phyloP scores from a whole-genome alignment of 306 rosid species.

The Rubus parviflorus region DNA sequence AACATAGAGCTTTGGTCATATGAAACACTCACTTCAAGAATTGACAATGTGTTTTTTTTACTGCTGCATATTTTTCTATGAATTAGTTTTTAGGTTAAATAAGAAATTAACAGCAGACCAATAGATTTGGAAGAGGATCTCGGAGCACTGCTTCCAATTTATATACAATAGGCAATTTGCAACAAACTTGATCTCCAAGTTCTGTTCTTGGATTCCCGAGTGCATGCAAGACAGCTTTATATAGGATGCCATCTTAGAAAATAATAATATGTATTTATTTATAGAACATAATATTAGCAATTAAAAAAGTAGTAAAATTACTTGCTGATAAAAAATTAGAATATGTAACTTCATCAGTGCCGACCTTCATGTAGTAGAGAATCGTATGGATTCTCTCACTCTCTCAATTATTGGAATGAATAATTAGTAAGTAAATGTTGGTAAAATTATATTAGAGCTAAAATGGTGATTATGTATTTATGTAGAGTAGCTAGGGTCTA shows the following conservation, averaged over 20 bases:
- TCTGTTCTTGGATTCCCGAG: conserved; percentile 17
- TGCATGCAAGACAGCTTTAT: conserved; percentile 15
- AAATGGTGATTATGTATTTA: neutral
- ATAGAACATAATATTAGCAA: neutral
- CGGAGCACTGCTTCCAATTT: conserved; percentile 5
- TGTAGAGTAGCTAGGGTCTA: neutral
- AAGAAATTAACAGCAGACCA: neutral
- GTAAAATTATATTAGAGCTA: neutral
- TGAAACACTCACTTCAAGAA: conserved; percentile 27
- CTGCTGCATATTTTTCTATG: neutral
- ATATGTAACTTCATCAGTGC: neutral
- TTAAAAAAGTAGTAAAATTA: neutral
- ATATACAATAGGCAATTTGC: conserved; percentile 11
- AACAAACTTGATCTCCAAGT: conserved; percentile 19
- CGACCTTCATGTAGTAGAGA: neutral
- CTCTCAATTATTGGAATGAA: neutral
- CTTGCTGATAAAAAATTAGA: neutral
- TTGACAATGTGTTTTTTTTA: neutral
- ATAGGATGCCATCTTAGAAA: neutral
- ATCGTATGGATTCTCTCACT: neutral
- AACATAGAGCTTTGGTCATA: neutral
- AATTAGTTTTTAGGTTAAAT: neutral
- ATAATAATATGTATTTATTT: too few relatives aligned
- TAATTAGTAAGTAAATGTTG: neutral
- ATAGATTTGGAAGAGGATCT: conserved; percentile 8